phyloP scores from a whole-genome alignment of 1,139 yeast species.

The Dujonia santamariae region DNA sequence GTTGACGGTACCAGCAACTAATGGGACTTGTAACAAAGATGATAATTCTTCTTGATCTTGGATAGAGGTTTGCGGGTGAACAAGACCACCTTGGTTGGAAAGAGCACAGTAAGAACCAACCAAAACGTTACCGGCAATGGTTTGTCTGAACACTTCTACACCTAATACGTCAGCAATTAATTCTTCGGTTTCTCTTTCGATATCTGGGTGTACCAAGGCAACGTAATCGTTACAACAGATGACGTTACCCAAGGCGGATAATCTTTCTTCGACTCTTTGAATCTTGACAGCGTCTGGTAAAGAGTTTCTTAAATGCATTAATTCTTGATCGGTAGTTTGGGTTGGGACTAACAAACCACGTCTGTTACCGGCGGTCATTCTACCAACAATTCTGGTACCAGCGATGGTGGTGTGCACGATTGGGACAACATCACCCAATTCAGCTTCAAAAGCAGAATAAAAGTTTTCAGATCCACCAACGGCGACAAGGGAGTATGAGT shows the following conservation, averaged over 20 bases:
- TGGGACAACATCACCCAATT: conserved; percentile 93
- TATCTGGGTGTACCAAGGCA: conserved; percentile 98
- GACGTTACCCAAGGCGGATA: conserved; percentile 95
- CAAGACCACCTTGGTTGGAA: conserved; percentile 97
- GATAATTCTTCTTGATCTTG: conserved; percentile 98
- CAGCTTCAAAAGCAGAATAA: conserved; percentile 96
- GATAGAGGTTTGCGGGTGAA: conserved; percentile 94
- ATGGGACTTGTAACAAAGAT: conserved; percentile 91
- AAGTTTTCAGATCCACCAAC: conserved; percentile 98
- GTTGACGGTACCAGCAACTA: conserved; percentile 98
- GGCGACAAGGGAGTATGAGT: conserved; percentile 93
- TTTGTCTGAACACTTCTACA: conserved; percentile 98
- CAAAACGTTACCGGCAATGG: conserved; percentile 95
- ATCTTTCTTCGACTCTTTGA: conserved; percentile 96
- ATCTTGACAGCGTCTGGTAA: conserved; percentile 95
- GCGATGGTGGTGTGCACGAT: conserved; percentile 97
- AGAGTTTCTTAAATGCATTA: conserved; percentile 95
- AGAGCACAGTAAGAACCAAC: conserved; percentile 96
- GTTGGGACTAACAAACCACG: conserved; percentile 96
- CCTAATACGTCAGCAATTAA: conserved; percentile 98
- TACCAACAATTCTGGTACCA: conserved; percentile 95
- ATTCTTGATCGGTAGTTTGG: conserved; percentile 98
- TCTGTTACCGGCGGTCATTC: conserved; percentile 99
- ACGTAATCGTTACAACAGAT: conserved; percentile 99
- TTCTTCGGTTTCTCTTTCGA: conserved; percentile 98